Evolutionary conservation across 768 basidiomycete species (phyloP).

Genomic region (Termitomyces sp.): DNA sequence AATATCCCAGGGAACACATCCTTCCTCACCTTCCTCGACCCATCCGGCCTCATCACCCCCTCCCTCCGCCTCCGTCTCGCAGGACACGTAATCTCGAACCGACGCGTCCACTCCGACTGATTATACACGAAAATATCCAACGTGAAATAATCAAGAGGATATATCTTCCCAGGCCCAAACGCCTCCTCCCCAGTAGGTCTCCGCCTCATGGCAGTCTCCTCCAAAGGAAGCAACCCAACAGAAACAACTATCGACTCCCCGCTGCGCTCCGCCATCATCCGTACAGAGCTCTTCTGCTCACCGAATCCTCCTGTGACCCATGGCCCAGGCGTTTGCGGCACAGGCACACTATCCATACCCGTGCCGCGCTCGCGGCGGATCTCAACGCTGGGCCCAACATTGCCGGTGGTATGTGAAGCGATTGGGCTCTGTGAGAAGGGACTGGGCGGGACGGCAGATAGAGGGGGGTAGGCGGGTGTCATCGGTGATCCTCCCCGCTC

Average conservation of each 20-base stretch:
- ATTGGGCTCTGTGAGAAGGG: slow-evolving; percentile 58
- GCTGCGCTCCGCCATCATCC: slow-evolving; percentile 26
- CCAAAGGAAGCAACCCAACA: slow-evolving; percentile 45
- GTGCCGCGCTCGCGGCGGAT: slow-evolving; percentile 56
- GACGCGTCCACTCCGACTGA: slow-evolving; percentile 67
- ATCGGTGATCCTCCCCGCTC: slow-evolving; percentile 23
- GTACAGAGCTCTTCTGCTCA: slow-evolving; percentile 30
- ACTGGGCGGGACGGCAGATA: slow-evolving; percentile 42
- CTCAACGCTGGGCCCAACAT: slow-evolving; percentile 60
- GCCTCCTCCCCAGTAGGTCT: slow-evolving; percentile 13
- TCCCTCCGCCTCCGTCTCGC: slow-evolving; percentile 44
- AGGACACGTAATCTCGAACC: slow-evolving; percentile 75
- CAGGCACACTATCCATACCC: slow-evolving; percentile 26
- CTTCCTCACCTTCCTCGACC: slow-evolving; percentile 30
- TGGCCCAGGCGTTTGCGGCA: slow-evolving; percentile 57
- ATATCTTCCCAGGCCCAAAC: slow-evolving; percentile 48
- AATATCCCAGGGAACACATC: slow-evolving; percentile 59
- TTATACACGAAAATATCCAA: slow-evolving; percentile 89
- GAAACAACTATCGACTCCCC: slow-evolving; percentile 70
- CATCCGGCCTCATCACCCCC: slow-evolving; percentile 21
- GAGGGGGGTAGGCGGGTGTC: slow-evolving; percentile 65
- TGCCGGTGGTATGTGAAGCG: slow-evolving; percentile 42
- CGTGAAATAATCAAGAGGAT: slow-evolving; percentile 71
- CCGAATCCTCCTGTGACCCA: slow-evolving; percentile 41
- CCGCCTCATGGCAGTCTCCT: slow-evolving; percentile 17